Evolutionary conservation across 129 eudicot genomes (phyloP).

Genomic region (Flaveria sonorensis): DNA sequence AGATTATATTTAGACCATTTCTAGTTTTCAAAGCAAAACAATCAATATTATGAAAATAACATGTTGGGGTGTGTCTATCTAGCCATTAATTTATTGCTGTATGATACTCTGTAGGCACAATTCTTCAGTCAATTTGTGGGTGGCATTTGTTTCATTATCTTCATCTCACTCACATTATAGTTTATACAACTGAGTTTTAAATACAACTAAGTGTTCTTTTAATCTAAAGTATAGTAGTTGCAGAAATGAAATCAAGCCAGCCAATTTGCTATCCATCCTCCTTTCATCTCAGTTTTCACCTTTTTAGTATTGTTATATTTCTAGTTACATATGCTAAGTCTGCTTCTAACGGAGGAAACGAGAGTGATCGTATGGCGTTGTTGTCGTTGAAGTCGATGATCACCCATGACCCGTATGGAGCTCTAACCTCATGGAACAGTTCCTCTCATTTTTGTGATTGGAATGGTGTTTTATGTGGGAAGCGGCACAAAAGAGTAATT

Average conservation of each 20-base stretch:
- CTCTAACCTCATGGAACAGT: conserved; percentile 19
- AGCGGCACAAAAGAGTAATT: neutral
- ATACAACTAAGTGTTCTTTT: neutral
- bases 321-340: neutral
- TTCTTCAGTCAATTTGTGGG: conserved; percentile 14
- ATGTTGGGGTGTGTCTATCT: neutral
- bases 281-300: neutral
- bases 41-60: neutral
- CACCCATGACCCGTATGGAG: conserved; percentile 13
- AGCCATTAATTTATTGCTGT: conserved; percentile 10
- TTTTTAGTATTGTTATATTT: conserved; percentile 9
- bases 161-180: neutral
- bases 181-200: neutral
- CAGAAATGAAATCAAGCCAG: conserved; percentile 5
- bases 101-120: neutral
- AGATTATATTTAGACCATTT: neutral
- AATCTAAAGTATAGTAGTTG: conserved; percentile 12
- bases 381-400: conserved; percentile 17
- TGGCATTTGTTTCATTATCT: neutral
- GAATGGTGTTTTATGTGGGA: conserved; percentile 19
- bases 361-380: conserved; percentile 14
- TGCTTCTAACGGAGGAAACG: conserved; percentile 7
- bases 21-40: conserved; percentile 2
- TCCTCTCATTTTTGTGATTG: conserved; percentile 22
- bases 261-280: conserved; percentile 10